A percentile compares a stretch with the other conserved stretches of the same genome.
phyloP scores from a whole-genome alignment of 768 basidiomycete genomes.

The Kwoniella dejecticola region DNA sequence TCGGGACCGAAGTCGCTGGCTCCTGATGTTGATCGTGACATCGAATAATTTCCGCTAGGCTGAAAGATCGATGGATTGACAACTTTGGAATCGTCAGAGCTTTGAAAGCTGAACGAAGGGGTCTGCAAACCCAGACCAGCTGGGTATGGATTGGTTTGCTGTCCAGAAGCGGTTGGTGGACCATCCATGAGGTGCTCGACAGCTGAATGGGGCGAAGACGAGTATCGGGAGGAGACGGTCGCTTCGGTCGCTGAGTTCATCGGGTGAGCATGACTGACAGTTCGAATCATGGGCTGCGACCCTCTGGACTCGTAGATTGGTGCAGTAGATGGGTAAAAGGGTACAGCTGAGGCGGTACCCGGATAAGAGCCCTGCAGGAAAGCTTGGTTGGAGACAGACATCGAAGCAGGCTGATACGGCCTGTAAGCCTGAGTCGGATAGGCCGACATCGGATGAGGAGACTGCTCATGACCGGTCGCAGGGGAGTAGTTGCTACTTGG shows the following conservation, averaged over 20 bases:
- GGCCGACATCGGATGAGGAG: slow-evolving; percentile 24
- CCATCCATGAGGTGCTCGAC: slow-evolving; percentile 10
- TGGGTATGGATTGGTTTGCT: slow-evolving; percentile 9
- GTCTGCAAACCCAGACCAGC: slow-evolving; percentile 1
- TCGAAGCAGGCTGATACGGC: slow-evolving; percentile 13
- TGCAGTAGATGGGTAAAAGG: slow-evolving; percentile 28
- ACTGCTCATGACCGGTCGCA: slow-evolving; percentile 11
- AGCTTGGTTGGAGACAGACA: slow-evolving; percentile 19
- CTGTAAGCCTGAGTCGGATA: slow-evolving; percentile 21
- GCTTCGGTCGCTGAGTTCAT: slow-evolving; percentile 47
- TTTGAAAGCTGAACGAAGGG: slow-evolving; percentile 16
- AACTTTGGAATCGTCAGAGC: slow-evolving; percentile 17
- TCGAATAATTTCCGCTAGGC: slow-evolving; percentile 26
- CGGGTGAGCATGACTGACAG: slow-evolving; percentile 45
- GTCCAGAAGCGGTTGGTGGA: slow-evolving; percentile 31
- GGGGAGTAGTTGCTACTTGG: slow-evolving; percentile 27
- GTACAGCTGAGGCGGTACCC: slow-evolving; percentile 28
- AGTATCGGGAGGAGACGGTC: slow-evolving; percentile 40
- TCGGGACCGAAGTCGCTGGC: slow-evolving; percentile 33
- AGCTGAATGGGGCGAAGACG: slow-evolving; percentile 44
- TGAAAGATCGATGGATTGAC: slow-evolving; percentile 45
- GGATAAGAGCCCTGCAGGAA: slow-evolving; percentile 19
- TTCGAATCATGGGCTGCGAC: slow-evolving; percentile 43
- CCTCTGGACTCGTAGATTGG: slow-evolving; percentile 32
- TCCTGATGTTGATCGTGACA: slow-evolving; percentile 50